Base-by-base conservation (phyloP, 768 basidiomycete species). In the Xerocomellus chrysenteron region DNA sequence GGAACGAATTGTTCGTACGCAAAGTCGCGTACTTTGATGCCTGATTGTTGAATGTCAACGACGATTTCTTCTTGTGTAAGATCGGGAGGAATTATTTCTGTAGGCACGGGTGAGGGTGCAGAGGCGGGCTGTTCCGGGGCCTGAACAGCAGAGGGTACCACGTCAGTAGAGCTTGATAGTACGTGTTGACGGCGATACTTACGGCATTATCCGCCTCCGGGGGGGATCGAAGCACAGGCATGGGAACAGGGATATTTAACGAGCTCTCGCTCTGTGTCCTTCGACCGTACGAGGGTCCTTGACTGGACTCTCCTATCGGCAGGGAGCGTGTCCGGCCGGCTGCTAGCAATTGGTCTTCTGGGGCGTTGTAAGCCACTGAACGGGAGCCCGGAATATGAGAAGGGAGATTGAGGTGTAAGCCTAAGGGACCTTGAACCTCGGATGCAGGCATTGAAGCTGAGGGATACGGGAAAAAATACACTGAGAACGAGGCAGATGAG, bases 61-160 rank as follows among this genome's bases (percentile, higher is more conserved):
- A 72, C 70, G 7, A 73, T 73, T 55, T 72, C 70, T 39, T 71
- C 69, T 43, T 66, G 68, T 1, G 69, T 72, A 37, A 71, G 70
- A 47, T 72, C 70, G 14, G 55, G 19, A n/a, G 72, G 53, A 14
- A 73, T 68, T n/a, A 72, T 72, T 50, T 72, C 70, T 10, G 70
- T 72, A 4, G 70, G 68, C 0, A 70, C 69, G 17, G 69, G 71
- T 4, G 73, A 73, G 6, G 73, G 70, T 14, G 70, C 62, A 16
- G 65, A 59, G 13, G 58, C 28, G 14, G 58, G 40, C 47, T 55
- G 55, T 28, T 63, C 61, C 41, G 51, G 24, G 50, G 58, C 50
- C 56, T 67, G 50, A 9, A 40, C 4, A 45, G n/a, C 24, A 37
- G 39, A 37, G 28, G 28, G 28, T 3, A 8, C 30, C 26, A 47